These are phyloP conservation scores for Lipomyces yamanashiensis DNA, from an alignment of 805 yeast species.

Conservation along the genomic window DNA sequence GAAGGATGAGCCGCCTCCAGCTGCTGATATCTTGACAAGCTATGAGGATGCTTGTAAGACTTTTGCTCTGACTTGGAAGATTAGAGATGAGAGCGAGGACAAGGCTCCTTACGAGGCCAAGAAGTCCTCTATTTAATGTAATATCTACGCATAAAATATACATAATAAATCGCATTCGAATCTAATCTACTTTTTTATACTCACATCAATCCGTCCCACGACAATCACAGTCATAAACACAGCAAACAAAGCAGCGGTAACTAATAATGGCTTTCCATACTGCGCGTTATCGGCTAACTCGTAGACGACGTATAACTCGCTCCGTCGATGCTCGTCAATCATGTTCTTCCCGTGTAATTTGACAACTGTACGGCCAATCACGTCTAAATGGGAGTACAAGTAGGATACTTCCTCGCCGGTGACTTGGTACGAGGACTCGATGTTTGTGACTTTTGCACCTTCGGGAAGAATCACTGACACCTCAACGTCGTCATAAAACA, in stretches of 20 bases:
- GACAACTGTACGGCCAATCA: conserved; percentile 77
- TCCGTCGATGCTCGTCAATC: conserved; percentile 66
- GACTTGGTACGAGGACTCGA: conserved; percentile 7
- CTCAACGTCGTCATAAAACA: conserved; percentile 65
- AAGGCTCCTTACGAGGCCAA: conserved; percentile 2
- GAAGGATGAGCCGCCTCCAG: conserved; percentile 7
- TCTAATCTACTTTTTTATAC: conserved; percentile 10
- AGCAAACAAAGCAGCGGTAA: conserved; percentile 51
- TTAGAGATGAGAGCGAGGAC: conserved; percentile 28
- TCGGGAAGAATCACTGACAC: conserved; percentile 81
- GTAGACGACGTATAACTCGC: conserved; percentile 60
- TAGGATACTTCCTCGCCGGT: conserved; percentile 52
- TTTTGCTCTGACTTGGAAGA: conserved; percentile 34
- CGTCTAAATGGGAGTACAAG: conserved; percentile 58
- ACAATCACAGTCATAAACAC: conserved; percentile 59
- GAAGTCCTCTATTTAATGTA: not conserved
- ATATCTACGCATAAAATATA: not conserved
- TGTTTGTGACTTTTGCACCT: conserved; percentile 55
- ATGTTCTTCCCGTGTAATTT: conserved; percentile 63
- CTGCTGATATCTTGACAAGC: conserved; percentile 22
- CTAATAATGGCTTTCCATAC: conserved; percentile 66
- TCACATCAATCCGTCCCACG: conserved; percentile 25
- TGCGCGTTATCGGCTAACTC: conserved; percentile 58
- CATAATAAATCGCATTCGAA: no score
- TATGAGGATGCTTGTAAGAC: conserved; percentile 35